Percentiles rank a stretch among this genome's conserved stretches.
phyloP scores from a whole-genome alignment of 75 land plant species.

The Picea glauca region DNA sequence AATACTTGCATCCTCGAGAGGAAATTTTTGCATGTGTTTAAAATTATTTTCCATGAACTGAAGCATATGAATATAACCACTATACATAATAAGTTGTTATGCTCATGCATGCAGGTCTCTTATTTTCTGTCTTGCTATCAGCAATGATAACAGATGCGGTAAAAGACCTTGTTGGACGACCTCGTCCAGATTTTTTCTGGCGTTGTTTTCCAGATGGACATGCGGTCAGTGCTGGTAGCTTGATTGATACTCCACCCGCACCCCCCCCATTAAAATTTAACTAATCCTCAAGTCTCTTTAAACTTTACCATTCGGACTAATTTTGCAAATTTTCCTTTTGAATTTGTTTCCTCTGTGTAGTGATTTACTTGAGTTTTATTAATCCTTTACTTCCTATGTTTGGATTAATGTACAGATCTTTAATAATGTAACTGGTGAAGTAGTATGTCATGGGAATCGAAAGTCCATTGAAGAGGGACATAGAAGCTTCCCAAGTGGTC shows the following conservation, averaged over 20 bases:
- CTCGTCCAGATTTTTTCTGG: slow-evolving; percentile 67
- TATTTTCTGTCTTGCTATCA: slow-evolving; percentile 47
- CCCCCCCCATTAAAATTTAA: not conserved
- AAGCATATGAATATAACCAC: not conserved
- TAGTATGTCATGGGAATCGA: slow-evolving; percentile 56
- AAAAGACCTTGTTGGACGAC: slow-evolving; percentile 63
- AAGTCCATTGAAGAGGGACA: slow-evolving; percentile 79
- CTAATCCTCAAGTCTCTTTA: too few relatives aligned
- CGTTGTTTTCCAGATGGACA: slow-evolving; percentile 69
- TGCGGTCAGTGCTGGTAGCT: slow-evolving; percentile 20
- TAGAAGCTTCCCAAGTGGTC: slow-evolving; percentile 85
- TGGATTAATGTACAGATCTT: slow-evolving; percentile 35
- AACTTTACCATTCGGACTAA: not conserved
- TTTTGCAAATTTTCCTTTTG: not conserved
- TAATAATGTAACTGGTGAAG: slow-evolving; percentile 42
- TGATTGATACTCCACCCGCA: not conserved
- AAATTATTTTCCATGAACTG: not conserved
- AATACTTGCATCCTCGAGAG: not conserved
- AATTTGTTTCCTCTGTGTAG: not conserved
- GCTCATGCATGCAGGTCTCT: slow-evolving; percentile 32
- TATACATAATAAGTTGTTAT: not conserved
- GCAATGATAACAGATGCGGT: slow-evolving; percentile 51
- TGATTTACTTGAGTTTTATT: not conserved
- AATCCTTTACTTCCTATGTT: not conserved
- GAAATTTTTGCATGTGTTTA: not conserved